Evolutionary conservation across 495 filamentous ascomycete genomes (phyloP), one percentile per base, ranked within the genome.

Genomic region (Elasticomyces elasticus): DNA sequence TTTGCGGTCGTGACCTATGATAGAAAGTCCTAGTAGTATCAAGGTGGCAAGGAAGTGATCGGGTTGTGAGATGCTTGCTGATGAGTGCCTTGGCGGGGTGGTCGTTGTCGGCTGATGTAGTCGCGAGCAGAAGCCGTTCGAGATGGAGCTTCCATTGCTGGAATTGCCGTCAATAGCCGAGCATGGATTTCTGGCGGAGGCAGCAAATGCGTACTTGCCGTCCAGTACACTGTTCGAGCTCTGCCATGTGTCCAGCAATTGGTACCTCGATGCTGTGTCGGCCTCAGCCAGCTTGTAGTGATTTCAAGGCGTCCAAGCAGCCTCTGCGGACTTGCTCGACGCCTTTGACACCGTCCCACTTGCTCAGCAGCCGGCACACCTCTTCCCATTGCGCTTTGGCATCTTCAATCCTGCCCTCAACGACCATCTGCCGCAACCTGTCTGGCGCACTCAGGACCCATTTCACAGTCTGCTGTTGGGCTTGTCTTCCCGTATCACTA

Each of bases 381-480:
- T 62, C 62, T 19, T 56, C 58, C 64, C 62, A 67, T 22, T 70
- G 67, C 17, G 19, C 42, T 38, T 65, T 56, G 5, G 89, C 91
- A 62, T 83, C 74, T 73, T 92, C 89, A 64, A 83, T 61, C 53
- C 74, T 70, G n/a, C 73, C 80, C 4, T 77, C 69, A 4, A 65
- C 64, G 15, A 85, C 25, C 42, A 82, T 57, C 51, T 61, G 63
- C 49, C 66, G 61, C 52, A 86, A 62, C 48, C 82, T 67, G 41
- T 63, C 66, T 5, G 80, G 80, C 2, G 79, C 71, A n/a, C 58
- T 72, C 23, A 94, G 66, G 47, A 87, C 85, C 78, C 86, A 87
- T 51, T 69, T 68, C 13, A 89, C 87, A 30, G 85, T 80, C 56
- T 83, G 74, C 62, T 76, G 81, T 65, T 85, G 76, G 46, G 71